Evolutionary conservation across 345 rosid species (phyloP), one percentile per base, ranked within the genome.

Genomic region (Atalantia buxifolia): DNA sequence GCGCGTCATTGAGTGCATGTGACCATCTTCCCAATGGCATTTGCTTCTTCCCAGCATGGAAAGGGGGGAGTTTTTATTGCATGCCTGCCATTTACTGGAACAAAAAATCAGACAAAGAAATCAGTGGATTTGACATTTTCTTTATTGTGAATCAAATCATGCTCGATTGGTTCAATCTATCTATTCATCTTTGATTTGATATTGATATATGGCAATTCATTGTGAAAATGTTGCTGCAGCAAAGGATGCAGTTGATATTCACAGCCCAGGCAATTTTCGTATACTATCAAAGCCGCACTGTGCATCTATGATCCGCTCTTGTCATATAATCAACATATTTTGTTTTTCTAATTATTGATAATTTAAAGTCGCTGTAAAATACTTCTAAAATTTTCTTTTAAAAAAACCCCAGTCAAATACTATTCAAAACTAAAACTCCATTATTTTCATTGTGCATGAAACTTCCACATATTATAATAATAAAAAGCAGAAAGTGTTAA

Each of bases 131-230:
- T 72, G 76, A 72, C 62, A 12, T 36, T 38, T 7, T 5, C 31
- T 30, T 71, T 72, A 72, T 22, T 55, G 48, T 72, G 18, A 56
- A 59, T 59, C 76, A 72, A 72, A 72, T 72, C 76, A 24, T 2
- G 14, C 30, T 24, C 36, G 76, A 35, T n/a, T 22, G 66, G 33
- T 40, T 59, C 30, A 57, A 72, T 72, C 76, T 14, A 56, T 59
- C 66, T n/a, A 57, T 36, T 72, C 65, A 10, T 22, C 2, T 60
- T 56, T 56, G 66, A 72, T 12, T 2, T n/a, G 53, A 57, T 35
- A 18, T 35, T 7, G 38, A 19, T 59, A 19, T 24, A 0, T 50
- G 35, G 5, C n/a, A 22, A n/a, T 55, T 36, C 33, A 57, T n/a
- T 59, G 2, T 18, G 57, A 53, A 53, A 18, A 16, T 18, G 6